Evolutionary conservation across 441 rosid genomes (phyloP).

Genomic region (Eutrema salsugineum): DNA sequence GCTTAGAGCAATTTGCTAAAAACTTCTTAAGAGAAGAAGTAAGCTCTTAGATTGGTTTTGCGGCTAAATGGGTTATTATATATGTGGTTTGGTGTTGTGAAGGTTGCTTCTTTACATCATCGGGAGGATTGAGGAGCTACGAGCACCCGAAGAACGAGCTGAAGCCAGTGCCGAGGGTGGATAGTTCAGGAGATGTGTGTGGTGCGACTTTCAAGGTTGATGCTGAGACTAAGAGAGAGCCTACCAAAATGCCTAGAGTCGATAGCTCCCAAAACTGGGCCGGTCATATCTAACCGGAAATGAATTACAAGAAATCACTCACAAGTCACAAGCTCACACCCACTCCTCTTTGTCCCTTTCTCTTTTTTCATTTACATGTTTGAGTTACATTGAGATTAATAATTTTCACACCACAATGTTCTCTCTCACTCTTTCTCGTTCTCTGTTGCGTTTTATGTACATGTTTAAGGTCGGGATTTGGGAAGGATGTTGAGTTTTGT

Average conservation of each 20-base stretch:
- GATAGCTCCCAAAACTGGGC: slow-evolving; percentile 97
- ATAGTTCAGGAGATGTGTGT: slow-evolving; percentile 89
- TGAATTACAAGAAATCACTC: background rate
- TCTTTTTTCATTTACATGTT: background rate
- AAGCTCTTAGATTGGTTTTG: background rate
- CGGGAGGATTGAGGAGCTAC: slow-evolving; percentile 93
- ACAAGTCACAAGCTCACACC: background rate
- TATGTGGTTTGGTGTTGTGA: slow-evolving; percentile 15
- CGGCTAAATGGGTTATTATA: background rate
- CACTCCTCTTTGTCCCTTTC: background rate
- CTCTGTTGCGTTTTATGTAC: background rate
- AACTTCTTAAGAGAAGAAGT: too few species aligned
- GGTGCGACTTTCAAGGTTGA: slow-evolving; percentile 90
- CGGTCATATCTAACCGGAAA: slow-evolving; percentile 42
- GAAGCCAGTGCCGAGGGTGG: slow-evolving; percentile 95
- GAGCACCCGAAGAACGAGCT: slow-evolving; percentile 88
- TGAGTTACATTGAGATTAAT: slow-evolving; percentile 15
- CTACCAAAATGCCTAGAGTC: slow-evolving; percentile 75
- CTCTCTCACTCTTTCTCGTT: background rate
- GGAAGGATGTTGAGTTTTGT: background rate
- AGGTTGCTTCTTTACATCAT: slow-evolving; percentile 92
- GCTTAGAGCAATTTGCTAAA: too few species aligned
- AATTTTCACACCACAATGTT: slow-evolving; percentile 16
- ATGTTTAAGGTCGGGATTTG: slow-evolving; percentile 15
- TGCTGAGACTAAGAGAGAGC: slow-evolving; percentile 64